Base-by-base conservation (phyloP, 2,329 filamentous ascomycete species). In the Cladosporium sp. region DNA sequence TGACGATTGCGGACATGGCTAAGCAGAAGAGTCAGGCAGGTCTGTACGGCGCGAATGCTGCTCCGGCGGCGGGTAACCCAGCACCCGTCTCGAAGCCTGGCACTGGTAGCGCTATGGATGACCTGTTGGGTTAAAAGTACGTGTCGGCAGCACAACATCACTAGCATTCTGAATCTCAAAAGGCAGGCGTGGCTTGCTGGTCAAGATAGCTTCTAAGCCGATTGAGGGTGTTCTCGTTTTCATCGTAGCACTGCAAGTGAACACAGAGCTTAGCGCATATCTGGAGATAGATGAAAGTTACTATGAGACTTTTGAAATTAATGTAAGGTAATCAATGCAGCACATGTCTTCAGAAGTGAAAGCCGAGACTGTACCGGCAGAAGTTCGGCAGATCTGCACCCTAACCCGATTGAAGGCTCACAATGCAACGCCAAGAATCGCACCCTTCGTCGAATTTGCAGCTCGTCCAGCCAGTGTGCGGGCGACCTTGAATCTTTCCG, bases 11-110 rank as follows among this genome's bases (percentile, higher is more conserved):
- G 34, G 93, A 96, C 78, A 87, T 99, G 79, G 94, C 93, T n/a
- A 97, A 97, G 83, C 93, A 97, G 80, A 97, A 98, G 85, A 95
- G 93, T 66, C 93, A 89, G 73, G 93, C 93, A 18, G 93, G 93
- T 8, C 92, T 99, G 69, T 99, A 96, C 93, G 95, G 94, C 21
- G 86, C 91, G 0, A 85, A 90, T 18, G 88, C 71, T 69, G 76
- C 70, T 49, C 67, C 71, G 59, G 61, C 69, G 10, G 62, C 69
- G 28, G 64, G 69, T 24, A 68, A 65, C 32, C 60, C 67, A 36
- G 60, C 67, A 44, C 49, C 62, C 30, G 65, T 68, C 57, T 72
- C 74, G 71, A 69, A 68, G 44, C 71, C 69, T n/a, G 71, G 71
- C 36, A 55, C 52, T 14, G 75, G 75, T 6, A 75, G 74, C 59